Evolutionary conservation across 306 rosid genomes (phyloP).

Genomic region (Fragaria ananassa): DNA sequence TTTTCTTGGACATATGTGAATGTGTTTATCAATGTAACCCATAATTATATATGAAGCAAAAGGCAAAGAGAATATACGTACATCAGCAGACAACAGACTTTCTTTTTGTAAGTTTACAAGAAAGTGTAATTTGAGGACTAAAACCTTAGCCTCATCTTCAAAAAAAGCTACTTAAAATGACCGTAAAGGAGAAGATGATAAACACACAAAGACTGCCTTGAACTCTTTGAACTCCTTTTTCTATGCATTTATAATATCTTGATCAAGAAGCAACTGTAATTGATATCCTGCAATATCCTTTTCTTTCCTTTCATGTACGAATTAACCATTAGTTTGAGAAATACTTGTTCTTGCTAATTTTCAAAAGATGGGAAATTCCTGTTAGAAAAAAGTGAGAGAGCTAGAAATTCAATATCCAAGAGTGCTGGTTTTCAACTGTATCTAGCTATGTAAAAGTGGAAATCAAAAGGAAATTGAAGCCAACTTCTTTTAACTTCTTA

Average conservation of each 20-base stretch:
- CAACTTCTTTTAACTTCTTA: background rate
- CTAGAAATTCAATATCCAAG: background rate
- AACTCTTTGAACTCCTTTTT: background rate
- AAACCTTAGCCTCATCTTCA: background rate
- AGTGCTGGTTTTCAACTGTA: constrained; percentile 46
- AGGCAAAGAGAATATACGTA: constrained; percentile 28
- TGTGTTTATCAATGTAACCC: constrained; percentile 53
- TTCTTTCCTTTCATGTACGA: background rate
- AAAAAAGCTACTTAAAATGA: constrained; percentile 33
- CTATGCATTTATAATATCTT: background rate
- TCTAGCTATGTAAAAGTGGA: constrained; percentile 38
- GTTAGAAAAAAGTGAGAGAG: too few species aligned
- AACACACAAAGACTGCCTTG: background rate
- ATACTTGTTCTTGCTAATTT: constrained; percentile 10
- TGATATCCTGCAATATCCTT: background rate
- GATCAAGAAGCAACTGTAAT: background rate
- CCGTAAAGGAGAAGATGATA: constrained; percentile 37
- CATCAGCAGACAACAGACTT: constrained; percentile 17
- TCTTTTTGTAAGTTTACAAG: constrained; percentile 6
- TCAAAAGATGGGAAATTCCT: constrained; percentile 24
- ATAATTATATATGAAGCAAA: constrained; percentile 42
- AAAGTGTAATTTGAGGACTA: background rate
- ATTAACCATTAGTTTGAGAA: background rate
- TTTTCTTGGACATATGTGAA: constrained; percentile 31
- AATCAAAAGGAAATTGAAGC: constrained; percentile 13